Conservation (phyloP, 2,329 filamentous ascomycete species). For the Karstenula rhodostoma region DNA sequence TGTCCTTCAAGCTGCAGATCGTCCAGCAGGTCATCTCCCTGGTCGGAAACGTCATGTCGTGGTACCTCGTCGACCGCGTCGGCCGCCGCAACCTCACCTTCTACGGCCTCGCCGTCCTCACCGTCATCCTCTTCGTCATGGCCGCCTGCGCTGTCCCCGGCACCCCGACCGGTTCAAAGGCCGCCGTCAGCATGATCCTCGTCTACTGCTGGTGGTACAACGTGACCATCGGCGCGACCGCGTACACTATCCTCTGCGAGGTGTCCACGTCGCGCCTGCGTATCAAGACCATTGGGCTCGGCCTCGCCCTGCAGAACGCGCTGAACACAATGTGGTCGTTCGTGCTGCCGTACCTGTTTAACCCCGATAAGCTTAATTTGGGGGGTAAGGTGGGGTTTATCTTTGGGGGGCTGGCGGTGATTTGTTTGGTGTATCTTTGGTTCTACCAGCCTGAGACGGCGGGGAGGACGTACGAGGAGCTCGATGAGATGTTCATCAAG, state of each 20-base stretch:
- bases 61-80: conserved; percentile 78
- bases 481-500: conserved; percentile 79
- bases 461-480: conserved; percentile 80
- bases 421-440: conserved; percentile 79
- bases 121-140: conserved; percentile 73
- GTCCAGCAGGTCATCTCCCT: conserved; percentile 65
- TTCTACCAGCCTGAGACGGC: conserved; percentile 79
- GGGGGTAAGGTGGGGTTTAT: conserved; percentile 83
- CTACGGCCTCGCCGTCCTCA: conserved; percentile 65
- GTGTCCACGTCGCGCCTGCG: conserved; percentile 80
- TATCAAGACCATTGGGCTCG: conserved; percentile 69
- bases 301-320: conserved; percentile 46
- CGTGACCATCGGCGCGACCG: conserved; percentile 83
- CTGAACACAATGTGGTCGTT: conserved; percentile 49
- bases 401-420: conserved; percentile 80
- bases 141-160: conserved; percentile 37
- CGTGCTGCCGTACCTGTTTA: conserved; percentile 51
- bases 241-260: conserved; percentile 85
- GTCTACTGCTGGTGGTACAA: conserved; percentile 73
- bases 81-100: conserved; percentile 78
- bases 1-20: conserved; percentile 52
- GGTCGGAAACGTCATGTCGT: conserved; percentile 73
- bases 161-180: conserved; percentile 63
- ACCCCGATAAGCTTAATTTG: conserved; percentile 63
- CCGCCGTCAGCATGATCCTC: conserved; percentile 43